Conservation (phyloP, 148 eudicot genomes). For the Chenopodium suecicum region DNA sequence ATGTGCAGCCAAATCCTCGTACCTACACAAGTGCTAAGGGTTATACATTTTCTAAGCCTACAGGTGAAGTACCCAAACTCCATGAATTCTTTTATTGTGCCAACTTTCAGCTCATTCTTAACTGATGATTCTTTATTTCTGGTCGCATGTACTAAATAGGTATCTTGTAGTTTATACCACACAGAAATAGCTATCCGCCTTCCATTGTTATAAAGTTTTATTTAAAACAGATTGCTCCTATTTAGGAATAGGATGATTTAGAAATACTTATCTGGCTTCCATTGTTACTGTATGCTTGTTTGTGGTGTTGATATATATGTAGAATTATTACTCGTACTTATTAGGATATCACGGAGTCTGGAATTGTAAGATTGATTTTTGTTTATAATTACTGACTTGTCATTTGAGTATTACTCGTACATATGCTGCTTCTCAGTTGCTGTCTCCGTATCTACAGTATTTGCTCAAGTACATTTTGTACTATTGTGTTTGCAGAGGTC, state of each 20-base stretch:
- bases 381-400: too few relatives aligned
- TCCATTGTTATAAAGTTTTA: too few relatives aligned
- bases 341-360: too few relatives aligned
- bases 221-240: too few relatives aligned
- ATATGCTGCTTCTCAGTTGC: not conserved
- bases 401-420: too few relatives aligned
- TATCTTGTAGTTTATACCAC: not conserved
- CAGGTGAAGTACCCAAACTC: conserved; percentile 46
- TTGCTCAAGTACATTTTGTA: not conserved
- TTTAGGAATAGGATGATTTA: not conserved
- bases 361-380: too few relatives aligned
- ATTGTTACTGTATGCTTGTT: too few relatives aligned
- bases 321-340: too few relatives aligned
- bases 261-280: not conserved
- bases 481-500: conserved; percentile 53
- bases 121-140: not conserved
- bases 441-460: not conserved
- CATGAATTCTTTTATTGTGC: not conserved
- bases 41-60: conserved; percentile 73
- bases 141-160: not conserved
- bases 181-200: not conserved
- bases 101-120: not conserved
- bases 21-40: conserved; percentile 75
- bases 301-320: too few relatives aligned
- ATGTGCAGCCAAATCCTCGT: conserved; percentile 74